Percentiles rank a stretch among this genome's conserved stretches.
Conservation (phyloP, 495 filamentous ascomycete species). For the Penicillium nucicola region DNA sequence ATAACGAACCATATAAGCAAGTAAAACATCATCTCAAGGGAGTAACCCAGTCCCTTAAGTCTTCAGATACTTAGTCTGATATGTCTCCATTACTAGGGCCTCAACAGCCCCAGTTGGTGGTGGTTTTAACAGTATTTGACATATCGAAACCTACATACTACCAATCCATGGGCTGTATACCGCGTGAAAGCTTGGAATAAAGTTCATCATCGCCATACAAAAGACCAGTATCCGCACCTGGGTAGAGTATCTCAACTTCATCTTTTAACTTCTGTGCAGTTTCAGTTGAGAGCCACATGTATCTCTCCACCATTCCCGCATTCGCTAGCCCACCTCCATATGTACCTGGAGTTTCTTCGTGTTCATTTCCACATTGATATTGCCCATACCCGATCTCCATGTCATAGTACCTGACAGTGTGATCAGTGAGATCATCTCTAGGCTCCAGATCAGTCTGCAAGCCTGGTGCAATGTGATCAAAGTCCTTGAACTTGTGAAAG, state of each 20-base stretch:
- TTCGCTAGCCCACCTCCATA: slow-evolving; percentile 10
- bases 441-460: slow-evolving; percentile 19
- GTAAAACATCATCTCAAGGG: too few relatives aligned
- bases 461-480: slow-evolving; percentile 6
- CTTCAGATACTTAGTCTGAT: too few relatives aligned
- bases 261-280: slow-evolving; percentile 16
- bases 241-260: slow-evolving; percentile 1
- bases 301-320: slow-evolving; percentile 14
- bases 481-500: slow-evolving; percentile 7
- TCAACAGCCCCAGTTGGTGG: too few relatives aligned
- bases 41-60: too few relatives aligned
- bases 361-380: background rate
- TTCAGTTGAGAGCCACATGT: slow-evolving; percentile 16
- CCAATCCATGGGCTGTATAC: slow-evolving; percentile 7
- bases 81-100: too few relatives aligned
- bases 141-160: too few relatives aligned
- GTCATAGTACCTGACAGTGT: slow-evolving; percentile 6
- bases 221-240: slow-evolving; percentile 10
- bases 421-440: slow-evolving; percentile 5
- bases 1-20: too few relatives aligned
- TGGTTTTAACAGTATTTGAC: too few relatives aligned
- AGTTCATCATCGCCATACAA: slow-evolving; percentile 13
- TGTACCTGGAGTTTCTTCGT: slow-evolving; percentile 5
- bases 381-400: slow-evolving; percentile 6
- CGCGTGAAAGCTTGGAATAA: slow-evolving; percentile 3